These are phyloP conservation scores for Emydomyces testavorans DNA, from an alignment of 2,329 filamentous ascomycete genomes.

Conservation along the genomic window DNA sequence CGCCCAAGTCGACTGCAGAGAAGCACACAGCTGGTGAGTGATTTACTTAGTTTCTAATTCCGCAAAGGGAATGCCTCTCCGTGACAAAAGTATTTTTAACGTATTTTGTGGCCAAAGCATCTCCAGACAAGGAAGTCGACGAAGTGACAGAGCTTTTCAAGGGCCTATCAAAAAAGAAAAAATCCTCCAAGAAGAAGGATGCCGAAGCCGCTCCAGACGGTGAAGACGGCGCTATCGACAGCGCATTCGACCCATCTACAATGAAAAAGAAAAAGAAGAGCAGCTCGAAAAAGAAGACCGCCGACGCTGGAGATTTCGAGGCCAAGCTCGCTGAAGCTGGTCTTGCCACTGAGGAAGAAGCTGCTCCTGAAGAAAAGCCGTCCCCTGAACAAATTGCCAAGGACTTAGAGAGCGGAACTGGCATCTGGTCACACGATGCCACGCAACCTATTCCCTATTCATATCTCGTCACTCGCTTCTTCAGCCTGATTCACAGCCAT, in stretches of 20 bases:
- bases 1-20: constrained; percentile 68
- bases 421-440: constrained; percentile 78
- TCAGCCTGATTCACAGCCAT: constrained; percentile 84
- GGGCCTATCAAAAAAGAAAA: constrained; percentile 64
- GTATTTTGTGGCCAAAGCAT: constrained; percentile 40
- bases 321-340: constrained; percentile 53
- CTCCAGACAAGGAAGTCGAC: constrained; percentile 47
- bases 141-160: constrained; percentile 58
- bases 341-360: constrained; percentile 47
- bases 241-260: constrained; percentile 53
- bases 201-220: constrained; percentile 41
- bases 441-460: constrained; percentile 70
- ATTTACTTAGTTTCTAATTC: background rate
- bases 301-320: constrained; percentile 53
- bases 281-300: constrained; percentile 43
- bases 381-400: constrained; percentile 47
- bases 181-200: constrained; percentile 51
- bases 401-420: constrained; percentile 76
- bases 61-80: background rate
- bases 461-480: constrained; percentile 81
- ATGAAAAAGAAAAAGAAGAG: constrained; percentile 85
- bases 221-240: constrained; percentile 40
- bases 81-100: constrained; percentile 30
- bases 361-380: constrained; percentile 44
- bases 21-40: constrained; percentile 60